These are phyloP conservation scores for Lathyrus oleraceus DNA, from an alignment of 306 rosid genomes.

Conservation along the genomic window DNA sequence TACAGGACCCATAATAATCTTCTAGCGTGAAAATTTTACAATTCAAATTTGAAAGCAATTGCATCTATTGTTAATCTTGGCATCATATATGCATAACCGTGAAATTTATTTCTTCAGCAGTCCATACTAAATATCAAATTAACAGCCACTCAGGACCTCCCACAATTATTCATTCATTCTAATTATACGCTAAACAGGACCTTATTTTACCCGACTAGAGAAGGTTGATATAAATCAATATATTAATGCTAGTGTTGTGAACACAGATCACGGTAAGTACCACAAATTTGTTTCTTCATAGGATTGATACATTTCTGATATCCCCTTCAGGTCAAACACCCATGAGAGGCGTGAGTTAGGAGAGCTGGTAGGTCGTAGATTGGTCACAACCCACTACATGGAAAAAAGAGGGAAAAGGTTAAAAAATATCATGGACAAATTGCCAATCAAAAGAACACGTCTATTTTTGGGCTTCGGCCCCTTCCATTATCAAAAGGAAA, in stretches of 20 bases:
- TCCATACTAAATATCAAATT: constrained; percentile 17
- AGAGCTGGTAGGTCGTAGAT: constrained; percentile 64
- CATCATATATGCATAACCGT: constrained; percentile 24
- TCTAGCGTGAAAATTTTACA: constrained; percentile 3
- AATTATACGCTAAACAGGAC: constrained; percentile 15
- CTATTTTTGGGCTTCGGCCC: background rate
- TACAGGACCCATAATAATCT: constrained; percentile 25
- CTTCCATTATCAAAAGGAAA: background rate
- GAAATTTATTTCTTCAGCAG: constrained; percentile 27
- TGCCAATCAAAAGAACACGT: constrained; percentile 6
- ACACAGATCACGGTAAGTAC: constrained; percentile 44
- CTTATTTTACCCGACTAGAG: constrained; percentile 22
- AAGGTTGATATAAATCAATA: constrained; percentile 19
- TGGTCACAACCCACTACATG: constrained; percentile 92
- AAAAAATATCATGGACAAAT: background rate
- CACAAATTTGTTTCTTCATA: constrained; percentile 90
- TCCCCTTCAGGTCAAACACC: constrained; percentile 83
- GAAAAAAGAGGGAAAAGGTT: constrained; percentile 1
- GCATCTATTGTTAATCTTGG: constrained; percentile 15
- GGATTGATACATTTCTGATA: constrained; percentile 83
- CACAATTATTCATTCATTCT: constrained; percentile 5
- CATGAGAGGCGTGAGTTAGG: constrained; percentile 65
- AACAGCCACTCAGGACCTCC: constrained; percentile 8
- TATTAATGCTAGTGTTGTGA: constrained; percentile 8
- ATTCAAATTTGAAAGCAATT: constrained; percentile 25